Percentiles rank a stretch among this genome's conserved stretches.
Conservation (phyloP, 805 yeast genomes). For the Candida silvatica region DNA sequence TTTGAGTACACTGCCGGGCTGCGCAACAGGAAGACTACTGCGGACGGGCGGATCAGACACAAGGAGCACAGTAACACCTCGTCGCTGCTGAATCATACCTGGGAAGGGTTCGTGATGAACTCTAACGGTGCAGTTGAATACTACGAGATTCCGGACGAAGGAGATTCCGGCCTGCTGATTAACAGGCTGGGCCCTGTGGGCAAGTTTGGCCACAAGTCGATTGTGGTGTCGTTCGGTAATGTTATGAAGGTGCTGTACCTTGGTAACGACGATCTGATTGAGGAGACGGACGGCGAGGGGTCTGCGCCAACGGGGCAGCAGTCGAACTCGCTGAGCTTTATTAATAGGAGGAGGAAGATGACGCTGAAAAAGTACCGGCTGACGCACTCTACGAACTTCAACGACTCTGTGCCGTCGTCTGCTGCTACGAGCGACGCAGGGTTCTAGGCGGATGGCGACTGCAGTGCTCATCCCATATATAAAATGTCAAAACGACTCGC, state of each 20-base stretch:
- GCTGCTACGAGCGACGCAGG: conserved; percentile 1
- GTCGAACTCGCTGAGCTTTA: conserved; percentile 24
- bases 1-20: neutral
- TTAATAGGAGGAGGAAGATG: conserved; percentile 27
- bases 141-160: conserved; percentile 46
- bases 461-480: too few relatives aligned
- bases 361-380: conserved; percentile 25
- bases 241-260: conserved; percentile 62
- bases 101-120: conserved; percentile 81
- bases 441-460: too few relatives aligned
- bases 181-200: conserved; percentile 53
- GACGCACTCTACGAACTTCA: conserved; percentile 29
- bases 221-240: conserved; percentile 69
- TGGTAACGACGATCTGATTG: conserved; percentile 67
- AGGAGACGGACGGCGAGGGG: conserved; percentile 33
- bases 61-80: neutral
- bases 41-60: neutral
- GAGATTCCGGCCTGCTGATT: conserved; percentile 37
- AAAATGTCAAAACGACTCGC: too few relatives aligned
- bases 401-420: conserved; percentile 11
- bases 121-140: conserved; percentile 54
- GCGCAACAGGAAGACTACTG: neutral
- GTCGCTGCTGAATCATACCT: conserved; percentile 13
- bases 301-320: conserved; percentile 22
- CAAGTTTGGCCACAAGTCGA: conserved; percentile 71